Percentiles rank a stretch among this genome's conserved stretches.
Evolutionary conservation across 352 stramenopile genomes (phyloP).

Genomic region (Plasmopara viticola): DNA sequence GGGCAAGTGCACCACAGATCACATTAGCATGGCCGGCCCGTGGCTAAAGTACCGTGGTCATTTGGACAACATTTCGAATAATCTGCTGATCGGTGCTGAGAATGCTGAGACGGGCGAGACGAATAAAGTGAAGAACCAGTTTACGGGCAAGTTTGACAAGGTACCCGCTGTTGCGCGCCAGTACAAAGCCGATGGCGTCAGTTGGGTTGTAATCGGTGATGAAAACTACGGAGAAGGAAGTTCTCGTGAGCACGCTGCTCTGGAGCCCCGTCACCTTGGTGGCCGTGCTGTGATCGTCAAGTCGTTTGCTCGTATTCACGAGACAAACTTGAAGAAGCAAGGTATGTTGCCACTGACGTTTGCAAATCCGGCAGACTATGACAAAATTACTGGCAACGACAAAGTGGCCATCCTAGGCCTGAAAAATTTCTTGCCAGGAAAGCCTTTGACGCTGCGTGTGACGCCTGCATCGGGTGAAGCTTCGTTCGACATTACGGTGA

Average conservation of each 20-base stretch:
- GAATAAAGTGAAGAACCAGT: slow-evolving; percentile 90
- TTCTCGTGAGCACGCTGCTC: slow-evolving; percentile 88
- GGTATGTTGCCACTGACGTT: slow-evolving; percentile 92
- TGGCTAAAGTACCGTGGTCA: slow-evolving; percentile 94
- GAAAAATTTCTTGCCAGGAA: slow-evolving; percentile 76
- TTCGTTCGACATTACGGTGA: slow-evolving; percentile 86
- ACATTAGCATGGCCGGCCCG: slow-evolving; percentile 91
- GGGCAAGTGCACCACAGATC: slow-evolving; percentile 94
- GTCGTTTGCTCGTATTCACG: slow-evolving; percentile 92
- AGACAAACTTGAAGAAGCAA: slow-evolving; percentile 96
- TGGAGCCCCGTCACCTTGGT: slow-evolving; percentile 89
- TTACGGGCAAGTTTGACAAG: slow-evolving; percentile 84
- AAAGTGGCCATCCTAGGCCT: slow-evolving; percentile 89
- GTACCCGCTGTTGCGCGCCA: slow-evolving; percentile 83
- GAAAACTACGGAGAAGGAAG: slow-evolving; percentile 93
- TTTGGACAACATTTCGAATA: slow-evolving; percentile 94
- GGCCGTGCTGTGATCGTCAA: slow-evolving; percentile 89
- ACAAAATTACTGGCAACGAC: slow-evolving; percentile 89
- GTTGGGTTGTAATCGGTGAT: slow-evolving; percentile 90
- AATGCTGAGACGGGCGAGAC: slow-evolving; percentile 91
- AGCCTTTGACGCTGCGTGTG: slow-evolving; percentile 82
- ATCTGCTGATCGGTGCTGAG: slow-evolving; percentile 90
- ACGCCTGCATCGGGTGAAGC: slow-evolving; percentile 48
- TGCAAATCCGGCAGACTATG: slow-evolving; percentile 88
- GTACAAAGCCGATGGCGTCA: slow-evolving; percentile 88